Evolutionary conservation across 805 yeast genomes (phyloP).

Genomic region (Saccharomyces paradoxus): DNA sequence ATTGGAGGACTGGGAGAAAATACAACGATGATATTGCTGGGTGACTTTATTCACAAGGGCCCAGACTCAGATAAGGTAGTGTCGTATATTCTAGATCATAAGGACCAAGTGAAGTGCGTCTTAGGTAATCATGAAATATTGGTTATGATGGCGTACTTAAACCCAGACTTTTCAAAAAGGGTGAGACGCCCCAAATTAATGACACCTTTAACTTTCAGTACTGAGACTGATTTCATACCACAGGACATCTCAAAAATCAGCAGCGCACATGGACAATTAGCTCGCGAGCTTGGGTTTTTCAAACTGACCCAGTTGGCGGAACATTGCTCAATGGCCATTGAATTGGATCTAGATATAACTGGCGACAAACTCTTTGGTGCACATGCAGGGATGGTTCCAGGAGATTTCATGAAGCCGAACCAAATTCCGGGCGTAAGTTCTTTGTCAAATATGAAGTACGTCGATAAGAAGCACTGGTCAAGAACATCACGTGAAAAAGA

Average conservation of each 20-base stretch:
- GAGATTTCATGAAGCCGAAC: slow-evolving; percentile 29
- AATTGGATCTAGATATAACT: slow-evolving; percentile 12
- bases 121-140: slow-evolving; percentile 86
- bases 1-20: slow-evolving; percentile 38
- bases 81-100: slow-evolving; percentile 50
- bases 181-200: slow-evolving; percentile 30
- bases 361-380: slow-evolving; percentile 47
- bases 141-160: slow-evolving; percentile 49
- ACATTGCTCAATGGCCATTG: slow-evolving; percentile 16
- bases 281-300: slow-evolving; percentile 15
- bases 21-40: slow-evolving; percentile 50
- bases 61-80: slow-evolving; percentile 63
- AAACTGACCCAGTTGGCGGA: slow-evolving; percentile 13
- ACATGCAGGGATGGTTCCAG: slow-evolving; percentile 79
- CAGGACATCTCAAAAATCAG: slow-evolving; percentile 12
- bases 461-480: slow-evolving; percentile 57
- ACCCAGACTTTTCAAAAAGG: slow-evolving; percentile 23
- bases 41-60: slow-evolving; percentile 84
- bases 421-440: slow-evolving; percentile 52
- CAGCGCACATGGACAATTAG: slow-evolving; percentile 14
- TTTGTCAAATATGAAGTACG: slow-evolving; percentile 60
- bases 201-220: slow-evolving; percentile 12
- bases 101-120: slow-evolving; percentile 51
- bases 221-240: slow-evolving; percentile 12
- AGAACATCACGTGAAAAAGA: slow-evolving; percentile 24